Base-by-base conservation (phyloP, 2,329 filamentous ascomycete genomes). In the Diaporthe sp. region DNA sequence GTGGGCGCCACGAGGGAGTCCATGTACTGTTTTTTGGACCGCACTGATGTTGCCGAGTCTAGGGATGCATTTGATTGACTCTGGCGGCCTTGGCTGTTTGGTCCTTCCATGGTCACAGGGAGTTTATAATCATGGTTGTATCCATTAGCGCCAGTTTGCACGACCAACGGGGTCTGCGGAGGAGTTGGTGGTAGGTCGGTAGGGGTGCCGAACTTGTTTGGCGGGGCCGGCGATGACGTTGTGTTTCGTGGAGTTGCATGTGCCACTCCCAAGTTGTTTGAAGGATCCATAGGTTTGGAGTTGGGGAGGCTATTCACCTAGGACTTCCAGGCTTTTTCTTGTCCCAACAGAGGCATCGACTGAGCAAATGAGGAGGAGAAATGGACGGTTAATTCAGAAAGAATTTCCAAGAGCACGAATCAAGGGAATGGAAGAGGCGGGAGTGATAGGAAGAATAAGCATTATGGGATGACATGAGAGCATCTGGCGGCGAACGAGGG, bases 1-100 rank as follows among this genome's bases (percentile, higher is more conserved):
- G 88, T 87, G 2, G 89, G 88, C 58, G 86, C 84, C 28, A 87
- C 82, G 15, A 90, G 82, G 13, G 87, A 87, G 74, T 89, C 87
- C 82, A 90, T 84, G 79, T 90, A 90, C 75, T 85, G 82, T 77
- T 86, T 84, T 67, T 80, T 82, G 51, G 79, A 81, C 28, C 75
- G 77, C 58, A 77, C 74, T n/a, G 81, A 81, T 46, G 73, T 68
- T 22, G 78, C 78, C 46, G 78, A 78, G 61, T 80, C 76, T 70
- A 76, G 73, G 19, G 79, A 79, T 61, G 77, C 44, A 55, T 76
- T 75, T 61, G 79, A 79, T 46, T 22, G 49, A 42, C 51, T 72
- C 10, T 69, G 75, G n/a, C 46, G 72, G 28, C 39, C 67, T 59
- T 71, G 65, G 39, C 25, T 22, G 7, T 67, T 59, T 28, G 49